These are phyloP conservation scores for Otatea glauca DNA, from an alignment of 176 grass and related monocot genomes.

Conservation along the genomic window DNA sequence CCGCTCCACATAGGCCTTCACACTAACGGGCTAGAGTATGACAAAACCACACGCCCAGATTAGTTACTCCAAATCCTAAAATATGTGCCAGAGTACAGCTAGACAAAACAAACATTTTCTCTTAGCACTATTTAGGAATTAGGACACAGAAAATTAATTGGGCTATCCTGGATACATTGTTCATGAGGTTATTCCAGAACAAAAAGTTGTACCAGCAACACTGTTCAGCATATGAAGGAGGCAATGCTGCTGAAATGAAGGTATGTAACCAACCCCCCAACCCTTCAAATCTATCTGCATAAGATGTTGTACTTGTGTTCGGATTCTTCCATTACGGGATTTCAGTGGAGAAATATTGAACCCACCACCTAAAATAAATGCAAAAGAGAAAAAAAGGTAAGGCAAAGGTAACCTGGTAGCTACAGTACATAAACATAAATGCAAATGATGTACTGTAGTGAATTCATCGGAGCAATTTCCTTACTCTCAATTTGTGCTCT, in stretches of 20 bases:
- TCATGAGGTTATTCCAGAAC: slow-evolving; percentile 20
- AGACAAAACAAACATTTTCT: slow-evolving; percentile 25
- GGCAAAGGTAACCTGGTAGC: slow-evolving; percentile 6
- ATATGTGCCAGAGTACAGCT: background rate
- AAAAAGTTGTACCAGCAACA: slow-evolving; percentile 69
- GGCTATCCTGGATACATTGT: slow-evolving; percentile 16
- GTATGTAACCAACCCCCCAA: slow-evolving; percentile 81
- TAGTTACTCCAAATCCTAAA: slow-evolving; percentile 32
- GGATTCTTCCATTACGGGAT: slow-evolving; percentile 71
- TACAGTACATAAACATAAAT: slow-evolving; percentile 30
- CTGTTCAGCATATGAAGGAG: slow-evolving; percentile 97
- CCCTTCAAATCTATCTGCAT: slow-evolving; percentile 99
- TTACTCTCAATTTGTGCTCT: slow-evolving; percentile 97
- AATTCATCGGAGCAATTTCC: slow-evolving; percentile 25
- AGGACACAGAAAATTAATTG: slow-evolving; percentile 3
- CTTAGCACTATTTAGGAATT: background rate
- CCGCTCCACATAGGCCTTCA: too few relatives aligned
- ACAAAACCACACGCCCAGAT: background rate
- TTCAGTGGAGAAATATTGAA: slow-evolving; percentile 97
- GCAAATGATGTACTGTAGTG: background rate
- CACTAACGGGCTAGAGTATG: too few relatives aligned
- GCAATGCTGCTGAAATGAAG: slow-evolving; percentile 94
- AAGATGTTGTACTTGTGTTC: slow-evolving; percentile 94
- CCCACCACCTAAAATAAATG: slow-evolving; percentile 67
- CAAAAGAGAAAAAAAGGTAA: slow-evolving; percentile 21